A percentile compares a stretch with the other conserved stretches of the same genome.
Evolutionary conservation across 257 asterid genomes (phyloP).

Genomic region (Penstemon davidsonii): DNA sequence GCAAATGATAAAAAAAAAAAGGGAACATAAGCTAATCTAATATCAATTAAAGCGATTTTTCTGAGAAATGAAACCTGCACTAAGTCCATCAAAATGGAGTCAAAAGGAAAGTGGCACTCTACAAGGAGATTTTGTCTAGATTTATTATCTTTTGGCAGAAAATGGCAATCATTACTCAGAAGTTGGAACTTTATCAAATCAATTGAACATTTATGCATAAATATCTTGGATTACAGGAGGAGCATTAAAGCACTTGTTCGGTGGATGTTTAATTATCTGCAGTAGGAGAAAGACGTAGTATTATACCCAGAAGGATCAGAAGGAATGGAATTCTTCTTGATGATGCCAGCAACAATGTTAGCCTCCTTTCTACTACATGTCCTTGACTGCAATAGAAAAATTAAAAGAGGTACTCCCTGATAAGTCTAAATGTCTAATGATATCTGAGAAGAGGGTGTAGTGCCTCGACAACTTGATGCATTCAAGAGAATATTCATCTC

Average conservation of each 20-base stretch:
- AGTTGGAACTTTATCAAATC: background rate
- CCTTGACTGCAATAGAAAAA: constrained; percentile 57
- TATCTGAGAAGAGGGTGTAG: background rate
- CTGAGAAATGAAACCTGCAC: background rate
- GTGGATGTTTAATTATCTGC: background rate
- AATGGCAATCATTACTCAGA: background rate
- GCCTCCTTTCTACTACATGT: constrained; percentile 87
- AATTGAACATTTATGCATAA: background rate
- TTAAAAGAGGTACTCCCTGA: background rate
- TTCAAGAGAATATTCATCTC: constrained; percentile 1
- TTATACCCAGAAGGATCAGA: constrained; percentile 85
- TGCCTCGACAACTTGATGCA: background rate
- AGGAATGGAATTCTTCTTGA: constrained; percentile 85
- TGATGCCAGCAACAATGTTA: constrained; percentile 78
- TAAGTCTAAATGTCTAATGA: background rate
- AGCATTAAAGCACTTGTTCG: background rate
- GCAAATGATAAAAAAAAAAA: background rate
- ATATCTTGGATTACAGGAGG: background rate
- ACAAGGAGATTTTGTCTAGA: background rate
- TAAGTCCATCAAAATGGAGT: background rate
- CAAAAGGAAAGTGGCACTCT: background rate
- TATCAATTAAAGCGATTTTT: background rate
- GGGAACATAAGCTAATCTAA: background rate
- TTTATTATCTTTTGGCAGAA: background rate
- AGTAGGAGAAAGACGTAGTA: background rate